Percentiles rank a stretch among this genome's conserved stretches.
These are phyloP conservation scores for Fusarium tanahbumbuense DNA, from an alignment of 2,329 filamentous ascomycete species.

Conservation along the genomic window DNA sequence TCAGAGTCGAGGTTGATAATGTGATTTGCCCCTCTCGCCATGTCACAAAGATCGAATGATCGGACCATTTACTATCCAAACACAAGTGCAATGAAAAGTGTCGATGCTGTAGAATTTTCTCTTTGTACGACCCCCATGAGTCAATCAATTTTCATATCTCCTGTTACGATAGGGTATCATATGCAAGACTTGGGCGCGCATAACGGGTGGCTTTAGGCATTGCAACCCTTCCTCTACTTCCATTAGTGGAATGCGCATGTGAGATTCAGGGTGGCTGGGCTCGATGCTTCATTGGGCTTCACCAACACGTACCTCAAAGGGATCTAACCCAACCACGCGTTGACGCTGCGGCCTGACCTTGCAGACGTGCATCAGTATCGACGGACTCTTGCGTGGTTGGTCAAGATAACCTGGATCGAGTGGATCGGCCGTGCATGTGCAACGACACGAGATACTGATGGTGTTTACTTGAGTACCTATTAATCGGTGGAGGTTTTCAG, in stretches of 20 bases:
- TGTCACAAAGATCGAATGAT: slow-evolving; percentile 44
- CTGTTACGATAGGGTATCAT: not conserved
- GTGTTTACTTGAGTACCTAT: slow-evolving; percentile 5
- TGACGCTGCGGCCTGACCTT: slow-evolving; percentile 35
- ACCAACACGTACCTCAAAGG: slow-evolving; percentile 31
- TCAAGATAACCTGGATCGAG: slow-evolving; percentile 24
- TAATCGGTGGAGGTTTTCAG: not conserved
- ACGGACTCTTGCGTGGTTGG: slow-evolving; percentile 34
- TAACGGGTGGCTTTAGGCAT: slow-evolving; percentile 24
- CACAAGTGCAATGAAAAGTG: not conserved
- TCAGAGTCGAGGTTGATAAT: slow-evolving; percentile 29
- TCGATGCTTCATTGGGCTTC: slow-evolving; percentile 24
- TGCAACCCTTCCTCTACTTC: slow-evolving; percentile 22
- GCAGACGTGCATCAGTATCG: slow-evolving; percentile 35
- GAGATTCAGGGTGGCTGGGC: slow-evolving; percentile 37
- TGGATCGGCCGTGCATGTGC: slow-evolving; percentile 35
- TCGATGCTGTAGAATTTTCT: not conserved
- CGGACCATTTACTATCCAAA: slow-evolving; percentile 9
- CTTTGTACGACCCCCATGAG: slow-evolving; percentile 5
- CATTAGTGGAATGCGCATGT: slow-evolving; percentile 40
- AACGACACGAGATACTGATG: slow-evolving; percentile 19
- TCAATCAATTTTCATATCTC: slow-evolving; percentile 1
- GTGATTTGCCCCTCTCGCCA: slow-evolving; percentile 34
- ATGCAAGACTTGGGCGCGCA: slow-evolving; percentile 14
- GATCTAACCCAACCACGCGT: slow-evolving; percentile 39